Evolutionary conservation across 2,329 filamentous ascomycete species (phyloP).

Genomic region (Ophiostoma ips): DNA sequence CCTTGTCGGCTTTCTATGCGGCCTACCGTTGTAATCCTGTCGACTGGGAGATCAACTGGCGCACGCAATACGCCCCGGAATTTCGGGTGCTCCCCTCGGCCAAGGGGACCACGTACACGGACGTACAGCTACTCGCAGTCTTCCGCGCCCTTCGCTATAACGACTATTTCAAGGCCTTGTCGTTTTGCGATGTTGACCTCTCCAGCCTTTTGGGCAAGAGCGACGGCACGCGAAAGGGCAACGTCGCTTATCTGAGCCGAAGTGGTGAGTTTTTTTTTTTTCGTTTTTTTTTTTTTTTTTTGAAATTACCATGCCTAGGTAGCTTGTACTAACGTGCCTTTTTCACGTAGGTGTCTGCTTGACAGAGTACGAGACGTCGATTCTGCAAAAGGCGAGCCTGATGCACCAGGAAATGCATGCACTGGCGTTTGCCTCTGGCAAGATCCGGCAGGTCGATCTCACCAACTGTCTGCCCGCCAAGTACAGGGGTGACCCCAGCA

Average conservation of each 20-base stretch:
- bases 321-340: background rate
- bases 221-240: conserved; percentile 31
- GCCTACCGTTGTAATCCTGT: conserved; percentile 36
- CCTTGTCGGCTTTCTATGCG: conserved; percentile 39
- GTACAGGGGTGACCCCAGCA: background rate
- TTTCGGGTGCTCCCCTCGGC: conserved; percentile 36
- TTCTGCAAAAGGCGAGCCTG: conserved; percentile 34
- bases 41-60: conserved; percentile 38
- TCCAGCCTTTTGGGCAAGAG: conserved; percentile 25
- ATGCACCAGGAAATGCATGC: conserved; percentile 44
- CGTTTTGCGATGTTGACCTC: conserved; percentile 38
- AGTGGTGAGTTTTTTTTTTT: conserved; percentile 27
- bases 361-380: conserved; percentile 32
- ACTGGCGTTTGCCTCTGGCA: conserved; percentile 40
- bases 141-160: conserved; percentile 44
- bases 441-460: conserved; percentile 39
- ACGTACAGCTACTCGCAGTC: conserved; percentile 40
- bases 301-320: no score
- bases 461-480: conserved; percentile 23
- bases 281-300: background rate
- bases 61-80: conserved; percentile 32
- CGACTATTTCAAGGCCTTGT: conserved; percentile 45
- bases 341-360: conserved; percentile 28
- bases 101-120: conserved; percentile 27
- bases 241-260: conserved; percentile 37